These are phyloP conservation scores for Berkeleyomyces rouxiae DNA, from an alignment of 2,329 filamentous ascomycete genomes.

Conservation along the genomic window DNA sequence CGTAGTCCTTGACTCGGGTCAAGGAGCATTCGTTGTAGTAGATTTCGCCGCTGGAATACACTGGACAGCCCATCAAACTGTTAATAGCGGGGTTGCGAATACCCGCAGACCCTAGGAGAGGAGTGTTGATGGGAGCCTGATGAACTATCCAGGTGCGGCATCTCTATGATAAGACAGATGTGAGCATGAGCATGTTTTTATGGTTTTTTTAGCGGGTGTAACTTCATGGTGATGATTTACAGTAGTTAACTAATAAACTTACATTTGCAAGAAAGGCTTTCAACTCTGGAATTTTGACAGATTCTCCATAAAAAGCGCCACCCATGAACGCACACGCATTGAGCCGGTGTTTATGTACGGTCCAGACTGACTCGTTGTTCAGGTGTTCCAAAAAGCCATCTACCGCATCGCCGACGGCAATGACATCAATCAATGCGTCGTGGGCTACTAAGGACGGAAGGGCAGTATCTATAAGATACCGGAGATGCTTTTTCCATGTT, in stretches of 20 bases:
- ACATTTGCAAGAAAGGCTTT: constrained; percentile 36
- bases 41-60: constrained; percentile 50
- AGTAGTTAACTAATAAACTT: constrained; percentile 15
- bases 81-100: constrained; percentile 26
- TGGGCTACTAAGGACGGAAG: constrained; percentile 31
- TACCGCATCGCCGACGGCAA: constrained; percentile 49
- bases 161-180: constrained; percentile 26
- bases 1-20: constrained; percentile 32
- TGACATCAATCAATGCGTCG: constrained; percentile 45
- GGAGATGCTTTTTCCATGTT: constrained; percentile 34
- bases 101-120: constrained; percentile 35
- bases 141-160: constrained; percentile 45
- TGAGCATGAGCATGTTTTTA: constrained; percentile 15
- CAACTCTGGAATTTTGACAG: constrained; percentile 29
- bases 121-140: constrained; percentile 31
- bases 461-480: constrained; percentile 48
- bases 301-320: constrained; percentile 24
- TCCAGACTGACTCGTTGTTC: constrained; percentile 39
- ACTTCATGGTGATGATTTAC: not conserved
- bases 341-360: constrained; percentile 26
- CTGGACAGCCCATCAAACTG: constrained; percentile 42
- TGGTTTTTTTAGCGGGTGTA: not conserved
- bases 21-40: constrained; percentile 46
- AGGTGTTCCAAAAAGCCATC: constrained; percentile 41
- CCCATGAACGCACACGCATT: constrained; percentile 35